Percentiles rank a stretch among this genome's conserved stretches.
Conservation (phyloP, 1,284 basidiomycete species). For the Cerrena zonata region DNA sequence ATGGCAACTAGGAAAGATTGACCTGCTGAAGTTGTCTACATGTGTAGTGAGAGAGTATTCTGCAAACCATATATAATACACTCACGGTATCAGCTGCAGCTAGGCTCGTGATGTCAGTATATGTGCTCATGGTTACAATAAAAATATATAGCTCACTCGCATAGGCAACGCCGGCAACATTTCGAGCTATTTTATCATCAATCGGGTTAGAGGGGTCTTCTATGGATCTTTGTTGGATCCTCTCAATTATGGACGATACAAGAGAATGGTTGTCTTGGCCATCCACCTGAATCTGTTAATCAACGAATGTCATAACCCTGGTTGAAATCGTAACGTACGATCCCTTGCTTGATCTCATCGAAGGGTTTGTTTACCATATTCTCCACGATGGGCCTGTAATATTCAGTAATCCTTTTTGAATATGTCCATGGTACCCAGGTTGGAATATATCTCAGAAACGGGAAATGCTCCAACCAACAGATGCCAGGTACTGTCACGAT, state of each 20-base stretch:
- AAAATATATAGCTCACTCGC: neutral
- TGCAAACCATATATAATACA: neutral
- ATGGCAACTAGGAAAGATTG: constrained; percentile 2
- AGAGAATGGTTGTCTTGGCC: too few relatives aligned
- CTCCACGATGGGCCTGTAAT: constrained; percentile 6
- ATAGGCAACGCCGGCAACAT: constrained; percentile 1
- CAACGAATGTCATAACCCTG: too few relatives aligned
- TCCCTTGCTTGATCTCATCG: neutral
- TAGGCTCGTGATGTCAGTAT: too few relatives aligned
- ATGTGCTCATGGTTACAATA: too few relatives aligned
- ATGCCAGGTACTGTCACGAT: constrained; percentile 2
- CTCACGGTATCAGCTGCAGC: constrained; percentile 3
- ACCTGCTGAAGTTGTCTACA: neutral
- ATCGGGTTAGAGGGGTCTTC: neutral
- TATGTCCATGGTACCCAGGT: constrained; percentile 7
- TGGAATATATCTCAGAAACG: constrained; percentile 9
- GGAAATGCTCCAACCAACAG: constrained; percentile 13
- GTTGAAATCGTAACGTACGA: neutral
- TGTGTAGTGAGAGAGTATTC: constrained; percentile 1
- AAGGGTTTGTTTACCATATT: constrained; percentile 9
- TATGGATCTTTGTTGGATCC: too few relatives aligned
- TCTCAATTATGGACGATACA: too few relatives aligned
- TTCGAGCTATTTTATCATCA: neutral
- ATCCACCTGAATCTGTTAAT: too few relatives aligned
- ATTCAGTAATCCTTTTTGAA: constrained; percentile 2